Base-by-base conservation (phyloP, 768 basidiomycete genomes). In the Aureoboletus auriporus region DNA sequence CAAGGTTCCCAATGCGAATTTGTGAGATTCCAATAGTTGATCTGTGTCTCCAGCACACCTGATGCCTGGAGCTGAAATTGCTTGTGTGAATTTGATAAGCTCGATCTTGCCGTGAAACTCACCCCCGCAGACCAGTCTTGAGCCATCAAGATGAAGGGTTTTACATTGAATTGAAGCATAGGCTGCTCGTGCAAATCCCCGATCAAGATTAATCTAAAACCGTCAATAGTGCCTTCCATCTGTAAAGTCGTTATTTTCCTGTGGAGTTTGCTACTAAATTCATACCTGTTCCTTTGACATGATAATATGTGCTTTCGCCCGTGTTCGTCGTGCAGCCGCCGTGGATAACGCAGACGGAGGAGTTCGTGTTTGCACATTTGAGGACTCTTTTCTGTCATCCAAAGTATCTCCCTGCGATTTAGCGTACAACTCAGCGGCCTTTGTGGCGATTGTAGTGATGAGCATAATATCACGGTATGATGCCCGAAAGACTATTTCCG, bases 1-100 rank as follows among this genome's bases (percentile, higher is more conserved):
- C 88, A 65, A 28, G 96, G 95, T 68, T 98, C 96, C 93, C 96
- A 99, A 60, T 98, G 93, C 41, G 96, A 98, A 62, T 96, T 97
- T 20, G 86, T 84, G 42, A 98, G 68, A 66, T 99, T 99, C 91
- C 93, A 99, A 61, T 96, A 99, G 50, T 84, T 92, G 64, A 96
- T 86, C 42, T 85, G 82, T 3, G 83, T 84, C 20, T 85, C 83
- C 59, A 97, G 72, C 0, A 86, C 84, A 1, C 89, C 87, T 6
- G 85, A 83, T 6, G 91, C 89, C 62, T 86, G 85, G 39, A 98
- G 69, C 95, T 97, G 20, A 53, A 10, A 29, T 52, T 34, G 20
- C 20, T 2, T 40, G 11, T 17, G 49, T 50, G 37, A 55, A 17
- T 37, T 41, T 44, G 42, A 38, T 2, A 37, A 31, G 3, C 39